Evolutionary conservation across 202 grass and related monocot species (phyloP).

Genomic region (Dendrocalamus latiflorus): DNA sequence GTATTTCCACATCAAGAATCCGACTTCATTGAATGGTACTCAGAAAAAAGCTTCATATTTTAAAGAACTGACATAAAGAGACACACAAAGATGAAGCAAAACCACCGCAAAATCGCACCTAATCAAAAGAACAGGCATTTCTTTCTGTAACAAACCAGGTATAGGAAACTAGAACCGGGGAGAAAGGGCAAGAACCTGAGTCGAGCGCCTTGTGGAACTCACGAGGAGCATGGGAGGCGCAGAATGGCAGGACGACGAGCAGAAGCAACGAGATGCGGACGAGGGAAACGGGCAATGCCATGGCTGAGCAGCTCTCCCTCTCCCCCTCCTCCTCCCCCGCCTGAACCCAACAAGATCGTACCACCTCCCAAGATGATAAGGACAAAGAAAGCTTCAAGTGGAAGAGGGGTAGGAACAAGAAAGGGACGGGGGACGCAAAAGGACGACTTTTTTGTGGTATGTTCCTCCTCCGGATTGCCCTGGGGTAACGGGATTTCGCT

Average conservation of each 20-base stretch:
- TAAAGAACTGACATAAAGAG: not conserved
- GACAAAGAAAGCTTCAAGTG: not conserved
- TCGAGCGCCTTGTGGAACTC: slow-evolving; percentile 5
- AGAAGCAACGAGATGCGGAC: slow-evolving; percentile 31
- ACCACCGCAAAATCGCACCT: not conserved
- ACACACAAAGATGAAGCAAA: not conserved
- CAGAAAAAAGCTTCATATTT: not conserved
- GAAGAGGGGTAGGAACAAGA: slow-evolving; percentile 14
- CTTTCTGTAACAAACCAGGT: not conserved
- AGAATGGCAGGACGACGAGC: slow-evolving; percentile 44
- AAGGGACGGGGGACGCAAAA: not conserved
- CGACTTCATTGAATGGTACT: not conserved
- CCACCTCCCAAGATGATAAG: slow-evolving; percentile 9
- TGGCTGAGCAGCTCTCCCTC: not conserved
- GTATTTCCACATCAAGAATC: slow-evolving; percentile 17
- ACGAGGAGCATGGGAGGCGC: slow-evolving; percentile 10
- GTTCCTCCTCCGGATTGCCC: not conserved
- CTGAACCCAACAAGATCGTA: slow-evolving; percentile 20
- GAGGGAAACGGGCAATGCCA: slow-evolving; percentile 44
- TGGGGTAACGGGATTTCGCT: not conserved
- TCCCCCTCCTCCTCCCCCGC: not conserved
- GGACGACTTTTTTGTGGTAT: not conserved
- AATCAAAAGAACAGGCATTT: not conserved
- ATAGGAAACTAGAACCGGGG: not conserved
- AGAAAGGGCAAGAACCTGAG: slow-evolving; percentile 20